Conservation (phyloP, 345 rosid species). For the Odontarrhena argentea region DNA sequence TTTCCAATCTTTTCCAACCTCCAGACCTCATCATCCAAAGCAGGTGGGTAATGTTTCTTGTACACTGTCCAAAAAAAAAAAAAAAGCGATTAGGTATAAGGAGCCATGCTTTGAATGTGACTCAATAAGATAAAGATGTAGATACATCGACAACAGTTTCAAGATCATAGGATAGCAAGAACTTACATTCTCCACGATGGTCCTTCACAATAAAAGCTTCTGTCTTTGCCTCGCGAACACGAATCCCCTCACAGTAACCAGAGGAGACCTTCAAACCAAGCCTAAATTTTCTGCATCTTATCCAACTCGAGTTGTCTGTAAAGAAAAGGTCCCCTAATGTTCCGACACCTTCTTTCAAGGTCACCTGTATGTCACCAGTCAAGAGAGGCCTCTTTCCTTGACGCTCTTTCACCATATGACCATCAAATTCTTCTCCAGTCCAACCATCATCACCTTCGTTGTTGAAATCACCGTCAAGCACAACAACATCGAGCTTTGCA, state of each 20-base stretch:
- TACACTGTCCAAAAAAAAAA: constrained; percentile 69
- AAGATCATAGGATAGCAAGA: constrained; percentile 1
- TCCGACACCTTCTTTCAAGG: constrained; percentile 88
- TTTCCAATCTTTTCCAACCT: constrained; percentile 97
- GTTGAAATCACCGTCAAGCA: constrained; percentile 95
- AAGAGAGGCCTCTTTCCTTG: constrained; percentile 93
- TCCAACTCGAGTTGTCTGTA: constrained; percentile 98
- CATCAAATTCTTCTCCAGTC: constrained; percentile 82
- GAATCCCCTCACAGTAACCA: constrained; percentile 72
- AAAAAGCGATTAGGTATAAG: background rate
- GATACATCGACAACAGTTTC: background rate
- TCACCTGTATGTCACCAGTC: constrained; percentile 86
- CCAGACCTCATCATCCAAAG: constrained; percentile 89
- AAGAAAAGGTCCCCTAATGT: constrained; percentile 91
- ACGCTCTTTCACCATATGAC: constrained; percentile 91
- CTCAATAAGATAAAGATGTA: background rate
- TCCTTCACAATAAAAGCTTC: constrained; percentile 98
- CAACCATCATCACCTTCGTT: constrained; percentile 79
- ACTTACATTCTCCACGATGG: constrained; percentile 94
- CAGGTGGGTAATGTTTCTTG: constrained; percentile 98
- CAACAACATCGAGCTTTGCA: constrained; percentile 76
- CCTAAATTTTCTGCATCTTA: constrained; percentile 95
- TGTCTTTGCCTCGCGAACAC: constrained; percentile 91
- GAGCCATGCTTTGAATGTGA: background rate
- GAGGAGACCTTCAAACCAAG: constrained; percentile 76